These are phyloP conservation scores for Kodamaea alishanica DNA, from an alignment of 1,139 yeast species.

Conservation along the genomic window DNA sequence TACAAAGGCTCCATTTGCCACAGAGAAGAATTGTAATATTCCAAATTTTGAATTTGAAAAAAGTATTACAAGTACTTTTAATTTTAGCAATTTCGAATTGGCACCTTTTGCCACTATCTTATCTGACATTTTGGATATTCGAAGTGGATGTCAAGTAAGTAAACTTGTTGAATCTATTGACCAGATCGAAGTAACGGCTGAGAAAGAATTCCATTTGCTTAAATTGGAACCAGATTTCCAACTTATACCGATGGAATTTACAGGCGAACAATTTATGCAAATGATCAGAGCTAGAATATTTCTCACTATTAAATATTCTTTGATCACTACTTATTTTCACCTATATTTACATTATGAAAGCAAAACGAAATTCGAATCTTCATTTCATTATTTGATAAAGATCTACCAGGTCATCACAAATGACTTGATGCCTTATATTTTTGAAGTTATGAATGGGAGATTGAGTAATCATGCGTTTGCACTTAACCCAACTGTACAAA, in stretches of 20 bases:
- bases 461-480: conserved; percentile 22
- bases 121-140: conserved; percentile 16
- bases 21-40: conserved; percentile 6
- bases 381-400: conserved; percentile 29
- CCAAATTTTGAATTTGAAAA: conserved; percentile 16
- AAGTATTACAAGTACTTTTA: conserved; percentile 10
- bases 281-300: conserved; percentile 12
- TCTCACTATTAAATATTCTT: conserved; percentile 14
- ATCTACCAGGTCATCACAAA: conserved; percentile 16
- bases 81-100: conserved; percentile 7
- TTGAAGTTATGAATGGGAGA: conserved; percentile 22
- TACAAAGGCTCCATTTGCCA: conserved; percentile 19
- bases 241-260: conserved; percentile 5
- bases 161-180: conserved; percentile 19
- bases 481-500: conserved; percentile 24
- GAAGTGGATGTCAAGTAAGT: conserved; percentile 22
- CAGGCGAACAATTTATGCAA: conserved; percentile 5
- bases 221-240: not conserved
- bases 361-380: conserved; percentile 17
- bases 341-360: conserved; percentile 27
- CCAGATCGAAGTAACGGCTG: conserved; percentile 19
- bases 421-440: conserved; percentile 21
- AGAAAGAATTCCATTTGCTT: conserved; percentile 17
- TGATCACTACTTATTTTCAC: conserved; percentile 19
- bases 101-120: conserved; percentile 11